phyloP scores from a whole-genome alignment of 495 filamentous ascomycete genomes.

The Hyaloscypha variabilis region DNA sequence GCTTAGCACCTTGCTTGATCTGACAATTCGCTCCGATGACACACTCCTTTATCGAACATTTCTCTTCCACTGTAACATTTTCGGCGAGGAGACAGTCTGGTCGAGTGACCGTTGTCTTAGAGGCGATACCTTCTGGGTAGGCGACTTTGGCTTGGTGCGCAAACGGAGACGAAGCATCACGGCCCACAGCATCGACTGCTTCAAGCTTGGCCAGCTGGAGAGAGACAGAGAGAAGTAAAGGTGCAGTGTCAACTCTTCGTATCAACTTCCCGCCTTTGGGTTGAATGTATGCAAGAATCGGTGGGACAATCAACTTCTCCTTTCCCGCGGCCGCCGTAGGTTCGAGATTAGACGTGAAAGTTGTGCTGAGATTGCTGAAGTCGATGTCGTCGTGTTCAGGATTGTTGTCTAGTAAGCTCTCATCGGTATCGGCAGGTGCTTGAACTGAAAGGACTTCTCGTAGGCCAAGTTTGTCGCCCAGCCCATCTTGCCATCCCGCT shows the following conservation, averaged over 20 bases:
- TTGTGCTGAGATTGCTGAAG: slow-evolving; percentile 63
- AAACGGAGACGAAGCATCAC: slow-evolving; percentile 62
- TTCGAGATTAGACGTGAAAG: slow-evolving; percentile 34
- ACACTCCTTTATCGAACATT: slow-evolving; percentile 82
- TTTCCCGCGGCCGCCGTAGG: not conserved
- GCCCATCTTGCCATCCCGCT: slow-evolving; percentile 81
- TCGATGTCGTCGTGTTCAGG: slow-evolving; percentile 62
- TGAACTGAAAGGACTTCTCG: slow-evolving; percentile 56
- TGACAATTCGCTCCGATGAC: slow-evolving; percentile 86
- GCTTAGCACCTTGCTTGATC: slow-evolving; percentile 76
- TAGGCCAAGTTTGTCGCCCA: slow-evolving; percentile 76
- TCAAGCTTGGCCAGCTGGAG: slow-evolving; percentile 80
- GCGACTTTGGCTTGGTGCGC: slow-evolving; percentile 79
- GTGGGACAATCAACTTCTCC: slow-evolving; percentile 52
- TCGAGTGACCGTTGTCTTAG: slow-evolving; percentile 73
- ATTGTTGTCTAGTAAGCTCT: slow-evolving; percentile 31
- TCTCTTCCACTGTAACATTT: slow-evolving; percentile 83
- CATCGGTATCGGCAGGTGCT: slow-evolving; percentile 43
- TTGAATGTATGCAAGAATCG: slow-evolving; percentile 79
- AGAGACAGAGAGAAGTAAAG: slow-evolving; percentile 77
- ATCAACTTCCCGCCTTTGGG: slow-evolving; percentile 53
- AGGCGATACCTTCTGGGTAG: slow-evolving; percentile 73
- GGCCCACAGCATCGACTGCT: slow-evolving; percentile 66
- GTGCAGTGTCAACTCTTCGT: slow-evolving; percentile 83
- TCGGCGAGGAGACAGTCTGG: slow-evolving; percentile 77